Evolutionary conservation across 441 rosid genomes (phyloP).

Genomic region (Sinapis alba): DNA sequence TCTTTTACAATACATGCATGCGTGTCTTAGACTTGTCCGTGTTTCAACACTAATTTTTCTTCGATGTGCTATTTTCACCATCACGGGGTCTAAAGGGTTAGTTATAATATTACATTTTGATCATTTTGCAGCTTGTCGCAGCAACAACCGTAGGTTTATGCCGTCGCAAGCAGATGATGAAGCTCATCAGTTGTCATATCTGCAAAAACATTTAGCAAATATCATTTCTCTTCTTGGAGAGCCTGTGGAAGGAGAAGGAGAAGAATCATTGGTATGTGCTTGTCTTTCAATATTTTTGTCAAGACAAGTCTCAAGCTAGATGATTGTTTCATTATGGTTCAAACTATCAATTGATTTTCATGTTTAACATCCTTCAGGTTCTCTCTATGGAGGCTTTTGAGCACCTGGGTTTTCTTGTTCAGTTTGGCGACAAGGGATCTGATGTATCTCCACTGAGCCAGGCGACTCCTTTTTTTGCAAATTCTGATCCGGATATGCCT

Average conservation of each 20-base stretch:
- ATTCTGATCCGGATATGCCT: conserved; percentile 99
- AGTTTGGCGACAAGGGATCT: conserved; percentile 87
- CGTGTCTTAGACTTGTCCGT: background rate
- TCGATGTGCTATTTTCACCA: too few relatives aligned
- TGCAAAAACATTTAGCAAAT: conserved; percentile 90
- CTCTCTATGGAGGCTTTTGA: conserved; percentile 89
- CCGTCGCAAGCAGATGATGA: conserved; percentile 99
- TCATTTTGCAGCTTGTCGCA: conserved; percentile 87
- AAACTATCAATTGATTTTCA: conserved; percentile 31
- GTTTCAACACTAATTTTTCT: too few relatives aligned
- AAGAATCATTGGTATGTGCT: conserved; percentile 86
- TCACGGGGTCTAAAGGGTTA: background rate
- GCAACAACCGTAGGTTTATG: conserved; percentile 94
- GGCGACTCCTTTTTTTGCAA: conserved; percentile 93
- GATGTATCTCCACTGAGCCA: conserved; percentile 82
- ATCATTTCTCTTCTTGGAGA: conserved; percentile 89
- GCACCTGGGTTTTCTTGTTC: conserved; percentile 95
- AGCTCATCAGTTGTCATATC: conserved; percentile 93
- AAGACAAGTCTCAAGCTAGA: conserved; percentile 12
- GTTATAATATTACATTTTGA: conserved; percentile 1
- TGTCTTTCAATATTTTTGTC: conserved; percentile 8
- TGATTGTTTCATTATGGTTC: conserved; percentile 7
- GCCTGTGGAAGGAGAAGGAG: conserved; percentile 85
- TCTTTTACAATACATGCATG: background rate
- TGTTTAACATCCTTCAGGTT: conserved; percentile 57